Evolutionary conservation across 176 grass and related monocot genomes (phyloP).

Genomic region (Oryza officinalis): DNA sequence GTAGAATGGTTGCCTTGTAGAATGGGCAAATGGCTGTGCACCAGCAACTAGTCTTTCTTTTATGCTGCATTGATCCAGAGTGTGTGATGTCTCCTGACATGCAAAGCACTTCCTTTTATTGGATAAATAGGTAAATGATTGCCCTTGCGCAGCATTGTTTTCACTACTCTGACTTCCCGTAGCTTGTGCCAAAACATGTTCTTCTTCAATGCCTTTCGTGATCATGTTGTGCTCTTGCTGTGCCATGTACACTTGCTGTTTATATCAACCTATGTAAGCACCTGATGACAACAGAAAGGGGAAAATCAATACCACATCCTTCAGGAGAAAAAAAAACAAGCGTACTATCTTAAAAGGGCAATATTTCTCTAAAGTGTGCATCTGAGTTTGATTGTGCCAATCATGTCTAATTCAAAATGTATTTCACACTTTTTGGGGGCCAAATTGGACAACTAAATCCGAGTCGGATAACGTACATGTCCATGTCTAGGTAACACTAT

Average conservation of each 20-base stretch:
- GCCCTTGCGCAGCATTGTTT: background rate
- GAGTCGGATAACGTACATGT: background rate
- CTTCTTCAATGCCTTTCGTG: background rate
- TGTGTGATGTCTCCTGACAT: constrained; percentile 38
- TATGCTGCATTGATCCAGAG: constrained; percentile 34
- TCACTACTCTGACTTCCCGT: background rate
- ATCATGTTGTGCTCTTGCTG: background rate
- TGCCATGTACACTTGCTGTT: background rate
- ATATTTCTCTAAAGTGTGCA: background rate
- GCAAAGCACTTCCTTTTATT: constrained; percentile 38
- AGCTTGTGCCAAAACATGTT: background rate
- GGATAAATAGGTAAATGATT: background rate
- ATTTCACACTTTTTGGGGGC: no score
- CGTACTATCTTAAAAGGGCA: background rate
- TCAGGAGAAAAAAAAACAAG: background rate
- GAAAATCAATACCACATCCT: background rate
- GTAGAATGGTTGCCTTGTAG: constrained; percentile 39
- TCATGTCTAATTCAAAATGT: no score
- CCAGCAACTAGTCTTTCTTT: constrained; percentile 23
- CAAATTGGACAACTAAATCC: background rate
- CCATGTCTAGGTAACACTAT: background rate
- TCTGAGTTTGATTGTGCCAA: no score
- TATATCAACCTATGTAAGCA: background rate
- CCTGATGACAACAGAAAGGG: background rate
- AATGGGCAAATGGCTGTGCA: constrained; percentile 35